Conservation (phyloP, 2,329 filamentous ascomycete genomes). For the Alternaria infectoria region DNA sequence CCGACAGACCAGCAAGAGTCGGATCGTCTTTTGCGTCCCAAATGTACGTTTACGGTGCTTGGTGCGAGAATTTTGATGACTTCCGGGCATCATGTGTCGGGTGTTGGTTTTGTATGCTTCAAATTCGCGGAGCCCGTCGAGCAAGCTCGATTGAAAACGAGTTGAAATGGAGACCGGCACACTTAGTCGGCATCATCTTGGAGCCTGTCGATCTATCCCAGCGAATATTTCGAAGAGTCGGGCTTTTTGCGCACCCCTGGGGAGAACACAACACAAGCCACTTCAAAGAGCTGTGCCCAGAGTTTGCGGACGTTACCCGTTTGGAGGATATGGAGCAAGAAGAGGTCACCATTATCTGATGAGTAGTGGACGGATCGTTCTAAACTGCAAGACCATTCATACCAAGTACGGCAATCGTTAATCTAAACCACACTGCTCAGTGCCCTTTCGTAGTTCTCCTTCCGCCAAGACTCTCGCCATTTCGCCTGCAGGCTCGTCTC, state of each 20-base stretch:
- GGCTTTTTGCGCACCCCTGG: background rate
- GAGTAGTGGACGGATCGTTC: background rate
- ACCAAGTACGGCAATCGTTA: background rate
- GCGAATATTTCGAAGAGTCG: background rate
- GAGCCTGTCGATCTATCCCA: background rate
- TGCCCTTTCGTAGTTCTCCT: background rate
- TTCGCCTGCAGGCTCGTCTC: background rate
- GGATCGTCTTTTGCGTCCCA: too few relatives aligned
- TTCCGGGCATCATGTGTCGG: fast-evolving
- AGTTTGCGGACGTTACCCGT: background rate
- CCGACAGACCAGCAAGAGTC: background rate
- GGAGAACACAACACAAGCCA: background rate
- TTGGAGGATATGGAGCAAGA: background rate
- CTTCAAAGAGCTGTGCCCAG: background rate
- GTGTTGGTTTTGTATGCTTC: background rate
- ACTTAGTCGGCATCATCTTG: background rate
- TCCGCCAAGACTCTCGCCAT: background rate
- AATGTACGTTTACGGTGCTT: too few relatives aligned
- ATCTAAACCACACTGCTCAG: background rate
- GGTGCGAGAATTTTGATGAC: background rate
- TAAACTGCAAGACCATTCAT: background rate
- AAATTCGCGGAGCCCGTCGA: too few relatives aligned
- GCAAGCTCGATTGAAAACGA: too few relatives aligned
- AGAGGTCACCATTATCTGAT: background rate
- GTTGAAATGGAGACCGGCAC: too few relatives aligned